Percentiles rank a stretch among this genome's conserved stretches.
Conservation (phyloP, 768 basidiomycete species). For the Rhizopogon rudus region DNA sequence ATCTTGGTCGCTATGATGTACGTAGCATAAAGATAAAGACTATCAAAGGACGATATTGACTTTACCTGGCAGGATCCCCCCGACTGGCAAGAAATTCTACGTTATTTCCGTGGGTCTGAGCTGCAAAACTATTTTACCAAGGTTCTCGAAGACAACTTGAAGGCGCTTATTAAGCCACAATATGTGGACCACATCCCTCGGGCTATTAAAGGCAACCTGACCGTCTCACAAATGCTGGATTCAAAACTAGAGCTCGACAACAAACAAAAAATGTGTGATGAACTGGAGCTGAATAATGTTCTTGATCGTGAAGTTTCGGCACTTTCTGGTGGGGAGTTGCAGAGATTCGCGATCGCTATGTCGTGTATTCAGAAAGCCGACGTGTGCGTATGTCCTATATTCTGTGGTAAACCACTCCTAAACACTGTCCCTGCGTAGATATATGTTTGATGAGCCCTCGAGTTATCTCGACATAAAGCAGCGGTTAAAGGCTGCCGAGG, state of each 20-base stretch:
- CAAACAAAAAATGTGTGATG: conserved; percentile 79
- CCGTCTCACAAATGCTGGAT: conserved; percentile 89
- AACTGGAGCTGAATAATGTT: conserved; percentile 84
- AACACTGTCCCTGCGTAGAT: conserved; percentile 39
- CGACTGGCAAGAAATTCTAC: conserved; percentile 98
- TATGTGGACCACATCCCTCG: conserved; percentile 99
- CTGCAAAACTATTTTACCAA: conserved; percentile 99
- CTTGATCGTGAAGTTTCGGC: conserved; percentile 80
- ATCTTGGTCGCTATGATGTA: conserved; percentile 94
- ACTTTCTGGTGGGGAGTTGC: conserved; percentile 94
- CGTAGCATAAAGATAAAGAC: conserved; percentile 20
- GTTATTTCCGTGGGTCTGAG: conserved; percentile 98
- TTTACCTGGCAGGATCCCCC: conserved; percentile 72
- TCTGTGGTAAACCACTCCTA: conserved; percentile 1
- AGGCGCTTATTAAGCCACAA: conserved; percentile 98
- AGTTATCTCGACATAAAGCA: conserved; percentile 97
- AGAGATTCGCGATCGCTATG: conserved; percentile 98
- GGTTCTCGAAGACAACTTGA: conserved; percentile 96
- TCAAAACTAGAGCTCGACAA: conserved; percentile 86
- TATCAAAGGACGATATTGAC: conserved; percentile 1
- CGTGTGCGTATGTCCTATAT: conserved; percentile 55
- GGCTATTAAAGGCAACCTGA: conserved; percentile 87
- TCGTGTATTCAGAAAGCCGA: conserved; percentile 93
- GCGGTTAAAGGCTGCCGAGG: conserved; percentile 90
- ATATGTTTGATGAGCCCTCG: conserved; percentile 99